These are phyloP conservation scores for Pyrenophora tritici-repentis DNA, from an alignment of 2,329 filamentous ascomycete genomes.

Conservation along the genomic window DNA sequence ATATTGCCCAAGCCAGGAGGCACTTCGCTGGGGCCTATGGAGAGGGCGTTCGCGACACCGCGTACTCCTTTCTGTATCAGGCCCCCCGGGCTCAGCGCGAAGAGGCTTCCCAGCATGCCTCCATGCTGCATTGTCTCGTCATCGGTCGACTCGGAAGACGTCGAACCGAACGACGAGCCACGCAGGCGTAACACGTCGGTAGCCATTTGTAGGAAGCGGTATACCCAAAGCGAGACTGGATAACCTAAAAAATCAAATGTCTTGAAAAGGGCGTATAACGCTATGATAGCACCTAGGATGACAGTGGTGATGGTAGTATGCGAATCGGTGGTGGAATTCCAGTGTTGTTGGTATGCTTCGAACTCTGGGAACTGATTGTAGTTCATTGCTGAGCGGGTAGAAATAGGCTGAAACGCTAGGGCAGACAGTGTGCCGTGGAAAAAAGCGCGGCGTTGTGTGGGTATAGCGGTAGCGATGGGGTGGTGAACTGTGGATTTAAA, in stretches of 20 bases:
- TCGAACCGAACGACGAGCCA: constrained; percentile 8
- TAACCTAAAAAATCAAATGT: constrained; percentile 36
- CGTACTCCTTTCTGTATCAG: constrained; percentile 44
- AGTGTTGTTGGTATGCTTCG: constrained; percentile 23
- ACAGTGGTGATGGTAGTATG: constrained; percentile 19
- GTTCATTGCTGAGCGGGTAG: constrained; percentile 28
- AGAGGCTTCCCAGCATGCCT: constrained; percentile 36
- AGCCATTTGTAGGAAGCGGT: constrained; percentile 51
- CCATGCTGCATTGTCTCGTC: constrained; percentile 29
- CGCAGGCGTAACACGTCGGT: constrained; percentile 11
- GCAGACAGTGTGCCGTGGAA: not conserved
- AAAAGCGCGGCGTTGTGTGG: not conserved
- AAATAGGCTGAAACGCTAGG: constrained; percentile 12
- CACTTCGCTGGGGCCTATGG: constrained; percentile 36
- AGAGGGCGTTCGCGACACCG: constrained; percentile 45
- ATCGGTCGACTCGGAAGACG: constrained; percentile 21
- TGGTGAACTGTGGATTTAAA: constrained; percentile 13
- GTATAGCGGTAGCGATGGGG: constrained; percentile 9
- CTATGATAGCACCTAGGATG: constrained; percentile 27
- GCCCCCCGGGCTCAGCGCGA: constrained; percentile 47
- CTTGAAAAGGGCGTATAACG: constrained; percentile 37
- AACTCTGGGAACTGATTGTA: constrained; percentile 23
- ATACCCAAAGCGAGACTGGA: constrained; percentile 55
- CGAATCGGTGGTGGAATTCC: constrained; percentile 16
- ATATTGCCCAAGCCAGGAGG: constrained; percentile 79